Evolutionary conservation across 208 protist species (phyloP).

Genomic region (Chromosphaera perkinsii): DNA sequence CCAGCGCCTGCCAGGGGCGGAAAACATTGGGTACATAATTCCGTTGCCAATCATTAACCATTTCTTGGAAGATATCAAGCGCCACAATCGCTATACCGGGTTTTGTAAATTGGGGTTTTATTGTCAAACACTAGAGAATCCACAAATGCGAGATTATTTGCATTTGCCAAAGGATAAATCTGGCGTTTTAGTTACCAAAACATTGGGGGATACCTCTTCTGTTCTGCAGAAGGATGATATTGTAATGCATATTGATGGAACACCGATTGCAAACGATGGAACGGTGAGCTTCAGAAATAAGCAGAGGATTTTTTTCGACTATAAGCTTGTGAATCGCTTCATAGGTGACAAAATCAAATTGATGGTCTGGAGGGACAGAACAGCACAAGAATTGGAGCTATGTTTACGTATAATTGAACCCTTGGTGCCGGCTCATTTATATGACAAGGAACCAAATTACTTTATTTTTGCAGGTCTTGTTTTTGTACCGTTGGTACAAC

Average conservation of each 20-base stretch:
- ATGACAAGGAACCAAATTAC: constrained; percentile 34
- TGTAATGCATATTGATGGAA: constrained; percentile 40
- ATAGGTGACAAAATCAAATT: constrained; percentile 30
- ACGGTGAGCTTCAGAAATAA: constrained; percentile 40
- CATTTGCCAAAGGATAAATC: constrained; percentile 24
- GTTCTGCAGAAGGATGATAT: constrained; percentile 43
- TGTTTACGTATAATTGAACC: neutral
- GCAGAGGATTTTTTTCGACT: constrained; percentile 38
- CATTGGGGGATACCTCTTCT: constrained; percentile 13
- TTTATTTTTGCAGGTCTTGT: constrained; percentile 46
- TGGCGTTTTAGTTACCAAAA: constrained; percentile 30
- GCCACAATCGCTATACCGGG: constrained; percentile 28
- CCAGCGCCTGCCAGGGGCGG: constrained; percentile 38
- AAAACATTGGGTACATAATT: constrained; percentile 60
- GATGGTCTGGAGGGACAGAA: constrained; percentile 27
- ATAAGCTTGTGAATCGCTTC: constrained; percentile 42
- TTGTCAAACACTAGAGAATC: constrained; percentile 33
- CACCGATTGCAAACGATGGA: constrained; percentile 44
- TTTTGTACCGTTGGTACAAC: constrained; percentile 43
- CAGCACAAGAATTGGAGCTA: constrained; percentile 8
- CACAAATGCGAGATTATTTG: constrained; percentile 32
- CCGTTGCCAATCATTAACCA: constrained; percentile 46
- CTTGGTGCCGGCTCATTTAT: constrained; percentile 41
- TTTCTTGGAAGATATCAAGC: constrained; percentile 40
- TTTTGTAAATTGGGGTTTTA: constrained; percentile 44